These are phyloP conservation scores for Huiozyma naganishii DNA, from an alignment of 805 yeast genomes.

Conservation along the genomic window DNA sequence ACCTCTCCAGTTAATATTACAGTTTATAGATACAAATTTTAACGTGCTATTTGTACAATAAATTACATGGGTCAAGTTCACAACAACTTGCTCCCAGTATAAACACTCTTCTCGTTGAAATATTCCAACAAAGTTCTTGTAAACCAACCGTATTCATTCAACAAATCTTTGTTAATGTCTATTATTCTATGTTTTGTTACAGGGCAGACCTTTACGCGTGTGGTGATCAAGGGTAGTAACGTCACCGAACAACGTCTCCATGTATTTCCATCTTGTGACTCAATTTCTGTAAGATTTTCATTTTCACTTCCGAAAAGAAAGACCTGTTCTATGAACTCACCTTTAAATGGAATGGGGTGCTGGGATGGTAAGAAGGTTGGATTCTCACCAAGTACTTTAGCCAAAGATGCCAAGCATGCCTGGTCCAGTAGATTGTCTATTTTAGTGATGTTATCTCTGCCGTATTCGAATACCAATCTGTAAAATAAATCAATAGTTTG, in stretches of 20 bases:
- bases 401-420: constrained; percentile 17
- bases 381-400: constrained; percentile 7
- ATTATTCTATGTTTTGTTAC: constrained; percentile 26
- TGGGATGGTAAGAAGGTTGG: constrained; percentile 3
- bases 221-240: constrained; percentile 28
- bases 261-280: constrained; percentile 17
- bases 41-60: background rate
- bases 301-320: constrained; percentile 10
- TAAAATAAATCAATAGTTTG: constrained; percentile 14
- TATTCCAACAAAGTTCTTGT: constrained; percentile 20
- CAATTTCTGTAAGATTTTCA: constrained; percentile 8
- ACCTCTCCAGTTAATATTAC: too few relatives aligned
- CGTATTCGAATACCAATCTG: constrained; percentile 20
- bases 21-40: too few relatives aligned
- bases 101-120: constrained; percentile 19
- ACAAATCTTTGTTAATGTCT: constrained; percentile 17
- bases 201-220: constrained; percentile 28
- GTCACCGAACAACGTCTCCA: constrained; percentile 33
- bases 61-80: background rate
- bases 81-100: constrained; percentile 16
- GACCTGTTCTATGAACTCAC: constrained; percentile 22
- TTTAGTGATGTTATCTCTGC: constrained; percentile 8
- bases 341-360: constrained; percentile 9
- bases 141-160: constrained; percentile 28
- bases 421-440: constrained; percentile 19